Evolutionary conservation across 306 rosid genomes (phyloP), one percentile per base, ranked within the genome.

Genomic region (Inga oerstediana): DNA sequence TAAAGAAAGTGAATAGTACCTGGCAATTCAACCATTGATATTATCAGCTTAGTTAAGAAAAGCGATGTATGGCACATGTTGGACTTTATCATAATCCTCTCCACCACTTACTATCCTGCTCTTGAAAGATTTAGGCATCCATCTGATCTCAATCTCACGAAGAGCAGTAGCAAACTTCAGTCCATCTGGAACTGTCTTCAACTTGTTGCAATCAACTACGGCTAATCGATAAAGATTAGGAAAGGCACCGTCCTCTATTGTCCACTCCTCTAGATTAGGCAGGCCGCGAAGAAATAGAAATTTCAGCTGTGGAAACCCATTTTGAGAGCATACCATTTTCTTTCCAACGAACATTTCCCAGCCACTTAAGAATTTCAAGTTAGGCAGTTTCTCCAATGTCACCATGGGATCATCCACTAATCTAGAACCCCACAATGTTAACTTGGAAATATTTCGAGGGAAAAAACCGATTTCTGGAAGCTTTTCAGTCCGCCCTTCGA

Each of bases 221-320:
- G 67, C 24, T 39, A 92, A 48, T 37, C 86, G 64, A 46, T 15
- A 7, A 46, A 88, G 90, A 24, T 45, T 66, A 17, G 72, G 51
- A 88, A 88, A 80, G 35, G 89, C 89, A 52, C 82, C 85, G 71
- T 79, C 72, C 79, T 88, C 86, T 71, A 92, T 71, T 66, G 30
- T 70, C 93, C 92, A 91, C 64, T 91, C 89, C 61, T 87, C 78
- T 24, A 91, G 37, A 62, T 74, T 75, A 0, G 41, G 56, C 35
- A 91, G 79, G 20, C 49, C 54, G 0, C 79, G 76, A 1, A 91
- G 87, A 4, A 7, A 8, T 10, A 90, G 84, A 82, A 64, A 30
- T 77, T 90, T 77, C 3, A 88, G 84, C 54, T 86, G 88, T 17
- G 85, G 92, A 84, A 91, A 91, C 62, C 92, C 93, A 65, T 78